These are phyloP conservation scores for Triticum timopheevii DNA, from an alignment of 176 grass and related monocot genomes.

Conservation along the genomic window DNA sequence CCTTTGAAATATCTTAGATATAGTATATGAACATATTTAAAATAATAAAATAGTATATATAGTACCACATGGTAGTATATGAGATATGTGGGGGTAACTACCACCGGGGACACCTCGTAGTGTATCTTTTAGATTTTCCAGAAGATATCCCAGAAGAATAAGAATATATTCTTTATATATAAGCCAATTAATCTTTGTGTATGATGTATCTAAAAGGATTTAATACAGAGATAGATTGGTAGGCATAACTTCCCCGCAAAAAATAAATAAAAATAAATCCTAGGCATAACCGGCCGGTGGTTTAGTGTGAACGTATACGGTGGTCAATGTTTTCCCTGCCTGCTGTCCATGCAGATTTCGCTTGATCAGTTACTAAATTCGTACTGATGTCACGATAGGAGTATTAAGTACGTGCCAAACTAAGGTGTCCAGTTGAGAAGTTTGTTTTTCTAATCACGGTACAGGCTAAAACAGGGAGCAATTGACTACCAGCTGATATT, in stretches of 20 bases:
- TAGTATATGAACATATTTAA: too few species aligned
- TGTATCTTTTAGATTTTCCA: background rate
- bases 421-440: background rate
- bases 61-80: too few species aligned
- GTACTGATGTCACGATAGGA: background rate
- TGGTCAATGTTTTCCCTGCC: background rate
- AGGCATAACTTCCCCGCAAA: too few species aligned
- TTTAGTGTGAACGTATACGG: background rate
- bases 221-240: background rate
- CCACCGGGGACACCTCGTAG: too few species aligned
- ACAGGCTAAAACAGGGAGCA: background rate
- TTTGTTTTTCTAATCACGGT: background rate
- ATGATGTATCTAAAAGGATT: background rate
- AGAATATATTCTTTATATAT: background rate
- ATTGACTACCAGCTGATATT: background rate
- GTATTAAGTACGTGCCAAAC: background rate
- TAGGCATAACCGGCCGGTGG: background rate
- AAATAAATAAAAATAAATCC: too few species aligned
- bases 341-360: background rate
- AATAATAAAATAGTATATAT: too few species aligned
- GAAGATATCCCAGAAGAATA: background rate
- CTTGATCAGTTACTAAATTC: background rate
- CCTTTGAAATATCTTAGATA: too few species aligned
- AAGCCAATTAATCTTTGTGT: background rate
- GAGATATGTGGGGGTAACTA: too few species aligned